These are phyloP conservation scores for Inonotus obliquus DNA, from an alignment of 1,284 basidiomycete species.

Conservation along the genomic window DNA sequence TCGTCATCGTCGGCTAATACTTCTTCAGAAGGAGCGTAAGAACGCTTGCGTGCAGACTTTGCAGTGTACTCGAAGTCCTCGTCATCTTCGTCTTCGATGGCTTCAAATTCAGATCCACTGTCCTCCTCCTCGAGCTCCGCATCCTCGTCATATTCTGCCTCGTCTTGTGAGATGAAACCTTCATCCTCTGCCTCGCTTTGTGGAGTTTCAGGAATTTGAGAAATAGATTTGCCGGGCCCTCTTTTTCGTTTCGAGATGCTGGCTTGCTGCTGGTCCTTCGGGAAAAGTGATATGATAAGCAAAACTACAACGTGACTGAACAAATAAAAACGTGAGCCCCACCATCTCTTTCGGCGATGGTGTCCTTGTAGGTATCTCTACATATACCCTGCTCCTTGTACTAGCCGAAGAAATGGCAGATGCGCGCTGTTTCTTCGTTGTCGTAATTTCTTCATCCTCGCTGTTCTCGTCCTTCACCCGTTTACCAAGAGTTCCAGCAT, in stretches of 20 bases:
- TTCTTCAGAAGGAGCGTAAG: slow-evolving; percentile 18
- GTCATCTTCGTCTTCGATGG: slow-evolving; percentile 34
- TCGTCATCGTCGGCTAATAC: slow-evolving; percentile 27
- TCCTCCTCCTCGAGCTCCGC: slow-evolving; percentile 15
- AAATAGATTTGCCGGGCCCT: slow-evolving; percentile 21
- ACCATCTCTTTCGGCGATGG: slow-evolving; percentile 6
- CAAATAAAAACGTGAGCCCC: slow-evolving; percentile 17
- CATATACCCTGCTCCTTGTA: slow-evolving; percentile 14
- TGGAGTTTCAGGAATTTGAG: slow-evolving; percentile 17
- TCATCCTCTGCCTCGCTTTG: slow-evolving; percentile 27
- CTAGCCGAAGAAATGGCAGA: neutral
- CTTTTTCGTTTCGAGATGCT: slow-evolving; percentile 33
- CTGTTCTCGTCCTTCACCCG: slow-evolving; percentile 9
- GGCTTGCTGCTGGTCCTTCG: neutral
- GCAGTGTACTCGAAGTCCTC: slow-evolving; percentile 41
- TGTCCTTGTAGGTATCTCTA: slow-evolving; percentile 23
- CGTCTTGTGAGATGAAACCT: slow-evolving; percentile 22
- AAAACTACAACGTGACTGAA: neutral
- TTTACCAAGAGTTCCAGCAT: neutral
- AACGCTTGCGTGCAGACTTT: slow-evolving; percentile 23
- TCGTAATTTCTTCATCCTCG: slow-evolving; percentile 24
- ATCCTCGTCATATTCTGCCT: slow-evolving; percentile 19
- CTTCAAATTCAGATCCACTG: slow-evolving; percentile 24
- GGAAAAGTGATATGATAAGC: neutral
- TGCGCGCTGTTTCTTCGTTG: slow-evolving; percentile 11